Base-by-base conservation (phyloP, 164 flowering plant genomes). In the Cinnamomum micranthum region DNA sequence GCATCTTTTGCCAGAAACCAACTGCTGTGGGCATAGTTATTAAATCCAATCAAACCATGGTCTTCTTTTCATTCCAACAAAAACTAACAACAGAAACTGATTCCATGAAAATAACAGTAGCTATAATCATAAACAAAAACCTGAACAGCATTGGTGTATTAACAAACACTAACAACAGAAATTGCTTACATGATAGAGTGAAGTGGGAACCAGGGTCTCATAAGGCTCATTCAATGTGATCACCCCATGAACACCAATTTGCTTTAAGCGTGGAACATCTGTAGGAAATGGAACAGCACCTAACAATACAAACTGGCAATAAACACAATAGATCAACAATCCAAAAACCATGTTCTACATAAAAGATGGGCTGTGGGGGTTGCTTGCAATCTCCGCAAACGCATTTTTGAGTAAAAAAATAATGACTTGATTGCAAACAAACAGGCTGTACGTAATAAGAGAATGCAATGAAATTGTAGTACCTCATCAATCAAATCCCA, bases 261-360 rank as follows among this genome's bases (percentile, higher is more conserved):
- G 87, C 81, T 90, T 91, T 71, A 94, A 77, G 75, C 85, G 86
- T 2, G 89, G 88, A 71, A 94, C 97, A 81, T 94, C 94, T 73
- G 81, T 58, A 17, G 98, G 95, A 81, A 94, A 94, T 68, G 98
- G 98, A 84, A 94, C 98, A 75, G 98, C 98, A 73, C 98, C 98
- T 79, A 94, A 75, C 81, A 94, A 71, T 69, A 94, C 22, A 88
- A 85, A 90, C 97, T 94, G 93, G 75, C 67, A 68, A 66, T 5
- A 6, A 28, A 77, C 19, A 59, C 66, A 52, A 81, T 75, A 78
- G 73, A 50, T 55, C 20, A 22, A 51, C 27, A 17, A 24, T 19
- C 4, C 10, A 19, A 50, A 24, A 47, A 13, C 25, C 14, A 64
- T 25, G 28, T 24, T 64, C 25, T 64, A 12, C 13, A 64, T 0